These are phyloP conservation scores for Citrus glauca DNA, from an alignment of 345 rosid species.

Conservation along the genomic window DNA sequence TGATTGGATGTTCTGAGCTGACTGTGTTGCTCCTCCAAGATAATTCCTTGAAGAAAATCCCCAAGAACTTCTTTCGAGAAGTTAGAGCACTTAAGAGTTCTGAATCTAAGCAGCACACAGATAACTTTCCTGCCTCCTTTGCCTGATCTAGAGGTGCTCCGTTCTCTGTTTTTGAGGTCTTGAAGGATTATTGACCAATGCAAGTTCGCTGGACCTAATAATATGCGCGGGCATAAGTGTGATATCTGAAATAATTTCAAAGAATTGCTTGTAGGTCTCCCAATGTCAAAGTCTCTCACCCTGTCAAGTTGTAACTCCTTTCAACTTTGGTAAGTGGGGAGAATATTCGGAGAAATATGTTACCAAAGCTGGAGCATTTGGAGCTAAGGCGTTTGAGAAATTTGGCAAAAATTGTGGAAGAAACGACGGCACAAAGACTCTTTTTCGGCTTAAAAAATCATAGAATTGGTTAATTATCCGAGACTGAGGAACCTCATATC, in stretches of 20 bases:
- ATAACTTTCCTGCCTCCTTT: conserved; percentile 22
- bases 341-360: conserved; percentile 14
- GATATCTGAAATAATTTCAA: conserved; percentile 18
- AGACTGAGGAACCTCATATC: conserved; percentile 22
- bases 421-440: conserved; percentile 23
- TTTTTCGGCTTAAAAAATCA: conserved; percentile 17
- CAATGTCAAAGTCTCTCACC: conserved; percentile 21
- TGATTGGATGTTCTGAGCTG: too few relatives aligned
- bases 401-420: conserved; percentile 19
- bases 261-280: conserved; percentile 13
- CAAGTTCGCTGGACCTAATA: too few relatives aligned
- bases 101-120: conserved; percentile 15
- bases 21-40: too few relatives aligned
- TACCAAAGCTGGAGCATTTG: conserved; percentile 30
- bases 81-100: too few relatives aligned
- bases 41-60: too few relatives aligned
- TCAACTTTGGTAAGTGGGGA: conserved; percentile 21
- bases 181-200: too few relatives aligned
- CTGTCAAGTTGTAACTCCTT: conserved; percentile 26
- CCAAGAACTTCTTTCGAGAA: too few relatives aligned
- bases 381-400: conserved; percentile 14
- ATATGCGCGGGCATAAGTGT: too few relatives aligned
- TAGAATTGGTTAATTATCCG: conserved; percentile 20
- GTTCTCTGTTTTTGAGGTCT: conserved; percentile 8
- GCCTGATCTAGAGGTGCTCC: not conserved